Percentiles rank a stretch among this genome's conserved stretches.
These are phyloP conservation scores for Primulina eburnea DNA, from an alignment of 257 asterid species.

Conservation along the genomic window DNA sequence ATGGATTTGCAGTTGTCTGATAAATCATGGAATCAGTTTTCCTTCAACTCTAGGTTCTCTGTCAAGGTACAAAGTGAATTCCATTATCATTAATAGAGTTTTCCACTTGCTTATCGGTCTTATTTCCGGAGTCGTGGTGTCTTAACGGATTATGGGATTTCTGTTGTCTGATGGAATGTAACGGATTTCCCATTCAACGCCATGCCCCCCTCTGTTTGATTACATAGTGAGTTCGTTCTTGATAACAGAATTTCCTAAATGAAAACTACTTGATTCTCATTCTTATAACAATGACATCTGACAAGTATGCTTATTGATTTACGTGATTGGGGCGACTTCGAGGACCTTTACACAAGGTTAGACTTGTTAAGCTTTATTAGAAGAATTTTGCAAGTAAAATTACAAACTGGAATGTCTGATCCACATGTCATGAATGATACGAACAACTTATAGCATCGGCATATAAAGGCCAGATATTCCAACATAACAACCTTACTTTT, in stretches of 20 bases:
- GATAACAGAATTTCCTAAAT: slow-evolving; percentile 8
- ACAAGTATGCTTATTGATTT: not conserved
- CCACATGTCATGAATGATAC: not conserved
- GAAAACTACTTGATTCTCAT: slow-evolving; percentile 16
- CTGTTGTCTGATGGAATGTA: too few species aligned
- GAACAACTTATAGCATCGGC: slow-evolving; percentile 2
- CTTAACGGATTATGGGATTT: too few species aligned
- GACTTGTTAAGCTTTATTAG: slow-evolving; percentile 7
- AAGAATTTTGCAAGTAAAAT: not conserved
- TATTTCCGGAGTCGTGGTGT: not conserved
- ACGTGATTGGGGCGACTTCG: not conserved
- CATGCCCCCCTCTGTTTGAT: slow-evolving; percentile 3
- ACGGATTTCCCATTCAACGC: slow-evolving; percentile 9
- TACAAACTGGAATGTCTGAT: not conserved
- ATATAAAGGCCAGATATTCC: slow-evolving; percentile 7
- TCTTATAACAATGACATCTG: not conserved
- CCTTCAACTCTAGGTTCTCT: not conserved
- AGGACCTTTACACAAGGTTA: slow-evolving; percentile 14
- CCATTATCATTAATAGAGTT: not conserved
- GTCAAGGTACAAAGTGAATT: not conserved
- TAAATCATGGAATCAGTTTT: not conserved
- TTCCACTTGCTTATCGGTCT: not conserved
- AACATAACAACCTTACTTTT: slow-evolving; percentile 5
- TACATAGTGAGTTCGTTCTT: slow-evolving; percentile 12
- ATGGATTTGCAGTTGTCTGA: slow-evolving; percentile 11